Percentiles rank a stretch among this genome's conserved stretches.
Conservation (phyloP, 2,329 filamentous ascomycete species). For the Cryphonectria naterciae region DNA sequence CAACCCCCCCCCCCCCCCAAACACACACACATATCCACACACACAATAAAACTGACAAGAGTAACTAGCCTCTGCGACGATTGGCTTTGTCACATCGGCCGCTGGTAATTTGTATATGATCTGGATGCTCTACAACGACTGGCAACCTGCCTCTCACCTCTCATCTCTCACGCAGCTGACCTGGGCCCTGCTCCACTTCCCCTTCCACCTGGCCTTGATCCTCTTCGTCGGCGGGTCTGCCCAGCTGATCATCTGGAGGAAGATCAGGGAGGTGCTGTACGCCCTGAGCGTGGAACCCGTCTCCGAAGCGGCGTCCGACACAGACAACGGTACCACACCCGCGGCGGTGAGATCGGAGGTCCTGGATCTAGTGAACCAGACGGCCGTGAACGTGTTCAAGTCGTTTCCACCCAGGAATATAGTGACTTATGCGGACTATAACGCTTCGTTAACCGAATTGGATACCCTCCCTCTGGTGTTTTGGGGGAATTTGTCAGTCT, state of each 20-base stretch:
- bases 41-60: constrained; percentile 25
- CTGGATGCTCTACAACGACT: constrained; percentile 59
- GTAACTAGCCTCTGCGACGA: constrained; percentile 41
- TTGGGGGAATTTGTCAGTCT: background rate
- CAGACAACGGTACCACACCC: background rate
- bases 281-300: background rate
- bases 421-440: background rate
- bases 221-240: constrained; percentile 65
- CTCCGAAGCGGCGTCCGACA: background rate
- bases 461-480: background rate
- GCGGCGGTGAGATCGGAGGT: background rate
- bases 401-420: background rate
- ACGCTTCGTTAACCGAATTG: background rate
- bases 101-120: constrained; percentile 47
- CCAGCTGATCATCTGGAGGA: constrained; percentile 55
- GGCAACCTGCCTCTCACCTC: constrained; percentile 66
- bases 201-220: constrained; percentile 65
- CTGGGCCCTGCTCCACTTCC: constrained; percentile 54
- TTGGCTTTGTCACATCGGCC: constrained; percentile 45
- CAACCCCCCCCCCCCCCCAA: too few relatives aligned
- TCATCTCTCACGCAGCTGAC: constrained; percentile 60
- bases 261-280: constrained; percentile 34
- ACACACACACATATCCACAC: background rate
- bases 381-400: background rate
- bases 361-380: background rate